phyloP scores from a whole-genome alignment of 306 rosid genomes.

The Dryas alaskensis region DNA sequence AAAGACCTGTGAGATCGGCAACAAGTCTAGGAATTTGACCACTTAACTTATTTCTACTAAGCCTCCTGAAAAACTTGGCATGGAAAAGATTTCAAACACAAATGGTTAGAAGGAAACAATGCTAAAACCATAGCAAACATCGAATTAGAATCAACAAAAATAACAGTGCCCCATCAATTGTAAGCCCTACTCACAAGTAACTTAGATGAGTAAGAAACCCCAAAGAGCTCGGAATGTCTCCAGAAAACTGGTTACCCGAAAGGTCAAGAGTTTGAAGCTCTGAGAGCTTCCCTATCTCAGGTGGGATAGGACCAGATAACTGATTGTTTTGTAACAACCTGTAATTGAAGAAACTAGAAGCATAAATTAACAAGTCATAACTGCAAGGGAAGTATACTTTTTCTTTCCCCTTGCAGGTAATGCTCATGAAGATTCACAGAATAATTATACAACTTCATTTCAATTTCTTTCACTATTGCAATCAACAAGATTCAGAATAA shows the following conservation, averaged over 20 bases:
- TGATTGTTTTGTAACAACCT: constrained; percentile 87
- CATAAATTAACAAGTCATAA: background rate
- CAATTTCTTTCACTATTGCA: background rate
- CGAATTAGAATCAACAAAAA: constrained; percentile 7
- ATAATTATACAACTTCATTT: background rate
- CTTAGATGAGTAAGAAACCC: constrained; percentile 68
- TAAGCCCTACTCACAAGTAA: constrained; percentile 84
- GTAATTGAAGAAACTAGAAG: constrained; percentile 25
- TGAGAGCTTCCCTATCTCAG: constrained; percentile 66
- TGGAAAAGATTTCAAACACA: constrained; percentile 36
- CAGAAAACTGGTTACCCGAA: constrained; percentile 72
- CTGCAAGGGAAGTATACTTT: background rate
- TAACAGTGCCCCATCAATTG: constrained; percentile 6
- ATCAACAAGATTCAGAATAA: background rate
- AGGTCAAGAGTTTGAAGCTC: constrained; percentile 89
- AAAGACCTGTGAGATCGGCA: constrained; percentile 78
- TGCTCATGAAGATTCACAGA: background rate
- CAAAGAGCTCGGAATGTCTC: constrained; percentile 76
- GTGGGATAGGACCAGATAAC: constrained; percentile 77
- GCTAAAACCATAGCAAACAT: background rate
- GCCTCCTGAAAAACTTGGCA: constrained; percentile 92
- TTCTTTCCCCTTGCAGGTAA: too few relatives aligned
- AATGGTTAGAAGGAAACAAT: constrained; percentile 32
- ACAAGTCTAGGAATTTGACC: constrained; percentile 83
- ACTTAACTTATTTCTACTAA: constrained; percentile 64